phyloP scores from a whole-genome alignment of 1,139 yeast species.

The Sugiyamaella castrensis region DNA sequence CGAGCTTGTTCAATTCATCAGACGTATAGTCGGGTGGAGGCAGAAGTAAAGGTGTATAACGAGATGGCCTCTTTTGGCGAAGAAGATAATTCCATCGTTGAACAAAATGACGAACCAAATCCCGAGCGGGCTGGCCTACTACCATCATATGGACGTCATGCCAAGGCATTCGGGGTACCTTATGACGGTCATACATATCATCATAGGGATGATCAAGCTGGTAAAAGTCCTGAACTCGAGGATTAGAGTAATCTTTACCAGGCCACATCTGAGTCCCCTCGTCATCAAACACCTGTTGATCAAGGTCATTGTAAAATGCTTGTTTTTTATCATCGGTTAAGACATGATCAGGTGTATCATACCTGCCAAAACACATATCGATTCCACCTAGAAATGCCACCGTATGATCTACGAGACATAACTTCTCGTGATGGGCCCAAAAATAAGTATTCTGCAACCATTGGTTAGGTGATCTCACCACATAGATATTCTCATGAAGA shows the following conservation, averaged over 20 bases:
- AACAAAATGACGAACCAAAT: slow-evolving; percentile 87
- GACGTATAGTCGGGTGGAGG: slow-evolving; percentile 89
- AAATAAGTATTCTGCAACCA: slow-evolving; percentile 88
- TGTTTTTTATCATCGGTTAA: slow-evolving; percentile 65
- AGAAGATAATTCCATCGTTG: slow-evolving; percentile 96
- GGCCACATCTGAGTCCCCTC: slow-evolving; percentile 66
- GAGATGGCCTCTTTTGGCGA: slow-evolving; percentile 90
- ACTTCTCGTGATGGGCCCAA: slow-evolving; percentile 99
- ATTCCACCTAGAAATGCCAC: slow-evolving; percentile 93
- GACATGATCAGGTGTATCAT: slow-evolving; percentile 95
- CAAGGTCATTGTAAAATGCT: slow-evolving; percentile 37
- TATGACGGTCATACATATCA: slow-evolving; percentile 82
- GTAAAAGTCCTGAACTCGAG: slow-evolving; percentile 83
- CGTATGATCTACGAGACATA: slow-evolving; percentile 81
- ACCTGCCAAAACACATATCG: slow-evolving; percentile 93
- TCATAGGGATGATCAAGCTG: slow-evolving; percentile 83
- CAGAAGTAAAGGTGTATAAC: slow-evolving; percentile 84
- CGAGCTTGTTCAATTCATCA: slow-evolving; percentile 61
- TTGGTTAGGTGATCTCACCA: slow-evolving; percentile 93
- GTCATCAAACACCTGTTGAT: slow-evolving; percentile 15
- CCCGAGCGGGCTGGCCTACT: slow-evolving; percentile 94
- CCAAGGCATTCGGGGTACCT: slow-evolving; percentile 97
- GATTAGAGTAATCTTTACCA: slow-evolving; percentile 96
- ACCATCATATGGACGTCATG: slow-evolving; percentile 98
- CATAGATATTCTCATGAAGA: slow-evolving; percentile 81